Evolutionary conservation across 352 stramenopile species (phyloP).

Genomic region (Phytopythium sindhum): DNA sequence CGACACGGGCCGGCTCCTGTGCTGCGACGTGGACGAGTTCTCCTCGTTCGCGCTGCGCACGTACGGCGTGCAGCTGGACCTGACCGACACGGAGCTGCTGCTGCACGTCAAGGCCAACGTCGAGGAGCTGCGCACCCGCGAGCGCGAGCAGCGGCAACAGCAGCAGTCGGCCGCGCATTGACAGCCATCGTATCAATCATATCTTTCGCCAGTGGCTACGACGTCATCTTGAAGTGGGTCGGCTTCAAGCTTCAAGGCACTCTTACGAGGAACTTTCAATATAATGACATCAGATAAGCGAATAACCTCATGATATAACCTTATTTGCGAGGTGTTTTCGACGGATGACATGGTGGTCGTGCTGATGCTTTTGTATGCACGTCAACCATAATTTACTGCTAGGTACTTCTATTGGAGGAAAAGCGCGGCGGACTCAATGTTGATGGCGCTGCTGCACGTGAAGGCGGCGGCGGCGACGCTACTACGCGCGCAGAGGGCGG

Average conservation of each 20-base stretch:
- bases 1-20: slow-evolving; percentile 57
- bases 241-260: background rate
- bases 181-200: background rate
- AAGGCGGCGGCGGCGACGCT: slow-evolving; percentile 33
- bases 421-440: background rate
- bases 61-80: slow-evolving; percentile 65
- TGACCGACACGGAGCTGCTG: slow-evolving; percentile 55
- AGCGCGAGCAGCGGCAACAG: slow-evolving; percentile 8
- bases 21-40: slow-evolving; percentile 60
- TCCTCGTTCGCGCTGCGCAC: slow-evolving; percentile 54
- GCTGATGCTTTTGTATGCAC: background rate
- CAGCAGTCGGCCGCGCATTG: background rate
- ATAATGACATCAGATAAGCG: background rate
- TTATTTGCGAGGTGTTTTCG: background rate
- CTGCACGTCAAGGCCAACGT: slow-evolving; percentile 71
- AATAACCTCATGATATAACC: background rate
- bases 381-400: background rate
- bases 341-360: background rate
- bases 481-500: slow-evolving; percentile 14
- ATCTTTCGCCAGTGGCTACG: background rate
- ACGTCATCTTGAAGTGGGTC: background rate
- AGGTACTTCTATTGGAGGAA: background rate
- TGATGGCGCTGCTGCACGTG: slow-evolving; percentile 36
- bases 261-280: background rate
- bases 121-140: slow-evolving; percentile 46